Base-by-base conservation (phyloP, 768 basidiomycete species). In the Baorangia bicolor region DNA sequence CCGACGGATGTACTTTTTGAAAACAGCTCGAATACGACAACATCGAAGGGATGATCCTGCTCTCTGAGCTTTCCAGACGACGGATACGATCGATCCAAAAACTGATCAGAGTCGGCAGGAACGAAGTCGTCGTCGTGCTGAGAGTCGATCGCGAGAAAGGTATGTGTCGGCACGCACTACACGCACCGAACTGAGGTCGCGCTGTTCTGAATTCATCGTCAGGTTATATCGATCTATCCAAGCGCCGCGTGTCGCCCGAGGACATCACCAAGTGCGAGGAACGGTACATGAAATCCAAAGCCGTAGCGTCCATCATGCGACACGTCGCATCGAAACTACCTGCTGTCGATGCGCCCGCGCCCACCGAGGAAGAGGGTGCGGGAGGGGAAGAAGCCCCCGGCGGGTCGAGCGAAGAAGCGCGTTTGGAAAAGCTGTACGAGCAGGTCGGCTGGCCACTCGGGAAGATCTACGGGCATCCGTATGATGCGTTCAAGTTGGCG, bases 231-330 rank as follows among this genome's bases (percentile, higher is more conserved):
- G 97, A 99, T 82, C 81, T 98, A 23, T 98, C 95, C 46, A 99
- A 99, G 79, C 87, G 97, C 58, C 89, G 96, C 63, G 97, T 99
- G 5, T 97, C 94, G 3, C 90, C 96, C 3, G 97, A 99, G 70
- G 97, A 98, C 69, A 96, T 99, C 68, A 85, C 87, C n/a, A 97
- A 97, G 75, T 98, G 97, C 75, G 96, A 98, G 71, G 96, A 98
- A 66, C 86, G 93, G 40, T 99, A 92, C 74, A 94, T 96, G 83
- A 99, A 99, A 75, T 94, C 92, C 16, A 97, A 97, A 77, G 87
- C 93, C 1, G 94, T 98, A 25, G 88, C 94, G 38, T 94, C 91
- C 12, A 94, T 96, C 71, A 85, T 94, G 74, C 83, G 93, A 18
- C 92, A 95, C 67, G 93, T 94, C 55, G 90, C 90, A 2, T 90